Base-by-base conservation (phyloP, 306 rosid species). In the Neltuma alba region DNA sequence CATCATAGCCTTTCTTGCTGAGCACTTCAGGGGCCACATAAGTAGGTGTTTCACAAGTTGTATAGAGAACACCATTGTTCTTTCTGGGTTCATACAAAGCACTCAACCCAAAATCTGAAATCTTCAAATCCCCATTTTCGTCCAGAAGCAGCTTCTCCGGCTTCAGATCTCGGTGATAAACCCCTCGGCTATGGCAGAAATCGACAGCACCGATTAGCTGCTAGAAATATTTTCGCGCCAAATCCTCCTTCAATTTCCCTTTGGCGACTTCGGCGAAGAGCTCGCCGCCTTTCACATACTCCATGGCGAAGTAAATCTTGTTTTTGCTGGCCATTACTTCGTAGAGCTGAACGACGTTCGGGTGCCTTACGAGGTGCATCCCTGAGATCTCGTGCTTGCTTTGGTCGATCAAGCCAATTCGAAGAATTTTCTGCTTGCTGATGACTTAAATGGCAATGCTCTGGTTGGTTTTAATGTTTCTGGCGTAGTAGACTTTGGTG, bases 241-340 rank as follows among this genome's bases (percentile, higher is more conserved):
- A 85, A 58, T 86, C 92, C 79, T 85, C 94, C 78, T 91, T 88
- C 18, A 95, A 91, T 88, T 86, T 95, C 52, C 99, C 99, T 84
- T 90, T 92, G 21, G 92, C 82, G 10, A 95, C 86, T 87, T 90
- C 92, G 83, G 81, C 45, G 81, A 95, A 95, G 64, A 95, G 92
- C 82, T 95, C 99, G 16, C 99, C 99, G 0, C 98, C 98, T 82
- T 89, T 91, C 5, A 83, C 96, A 76, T 89, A 85, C 81, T 95
- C 99, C 91, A 95, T 92, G 30, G 90, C 96, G 87, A 95, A 86
- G 86, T 90, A 95, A 41, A 95, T 95, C 80, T 95, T 95, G 69
- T 91, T 79, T 81, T 92, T 95, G 90, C 82, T 95, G 36, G 99
- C 99, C 98, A 95, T 90, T 30, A 95, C 99, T 88, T 92, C 99